Percentiles rank a stretch among this genome's conserved stretches.
These are phyloP conservation scores for Euphorbia tirucalli DNA, from an alignment of 345 rosid genomes.

Conservation along the genomic window DNA sequence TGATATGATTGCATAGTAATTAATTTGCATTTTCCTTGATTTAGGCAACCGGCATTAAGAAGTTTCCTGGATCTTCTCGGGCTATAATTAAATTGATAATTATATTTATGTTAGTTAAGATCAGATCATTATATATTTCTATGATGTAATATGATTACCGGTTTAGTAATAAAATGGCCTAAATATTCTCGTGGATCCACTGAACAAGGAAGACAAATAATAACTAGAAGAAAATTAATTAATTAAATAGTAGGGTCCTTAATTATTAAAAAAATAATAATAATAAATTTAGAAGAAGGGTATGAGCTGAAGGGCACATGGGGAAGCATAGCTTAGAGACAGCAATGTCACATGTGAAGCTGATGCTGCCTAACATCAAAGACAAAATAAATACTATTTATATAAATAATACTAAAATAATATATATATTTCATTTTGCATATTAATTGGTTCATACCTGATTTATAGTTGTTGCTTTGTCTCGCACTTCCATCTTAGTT, in stretches of 20 bases:
- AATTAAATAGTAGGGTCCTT: not conserved
- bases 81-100: too few relatives aligned
- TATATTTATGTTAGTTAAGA: not conserved
- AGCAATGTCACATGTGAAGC: slow-evolving; percentile 33
- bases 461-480: too few relatives aligned
- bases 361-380: slow-evolving; percentile 14
- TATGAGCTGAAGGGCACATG: slow-evolving; percentile 45
- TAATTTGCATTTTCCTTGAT: too few relatives aligned
- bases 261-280: not conserved
- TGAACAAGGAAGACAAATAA: slow-evolving; percentile 10
- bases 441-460: too few relatives aligned
- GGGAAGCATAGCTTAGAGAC: slow-evolving; percentile 20
- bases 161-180: not conserved
- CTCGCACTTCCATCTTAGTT: too few relatives aligned
- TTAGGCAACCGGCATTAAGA: not conserved
- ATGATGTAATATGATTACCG: not conserved
- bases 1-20: too few relatives aligned
- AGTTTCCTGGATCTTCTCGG: not conserved
- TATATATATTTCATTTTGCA: not conserved
- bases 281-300: not conserved
- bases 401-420: too few relatives aligned
- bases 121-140: not conserved
- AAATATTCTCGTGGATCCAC: slow-evolving; percentile 7
- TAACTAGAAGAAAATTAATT: not conserved
- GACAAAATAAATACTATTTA: slow-evolving; percentile 1